phyloP scores from a whole-genome alignment of 305 asterid species.

The Monarda citriodora region DNA sequence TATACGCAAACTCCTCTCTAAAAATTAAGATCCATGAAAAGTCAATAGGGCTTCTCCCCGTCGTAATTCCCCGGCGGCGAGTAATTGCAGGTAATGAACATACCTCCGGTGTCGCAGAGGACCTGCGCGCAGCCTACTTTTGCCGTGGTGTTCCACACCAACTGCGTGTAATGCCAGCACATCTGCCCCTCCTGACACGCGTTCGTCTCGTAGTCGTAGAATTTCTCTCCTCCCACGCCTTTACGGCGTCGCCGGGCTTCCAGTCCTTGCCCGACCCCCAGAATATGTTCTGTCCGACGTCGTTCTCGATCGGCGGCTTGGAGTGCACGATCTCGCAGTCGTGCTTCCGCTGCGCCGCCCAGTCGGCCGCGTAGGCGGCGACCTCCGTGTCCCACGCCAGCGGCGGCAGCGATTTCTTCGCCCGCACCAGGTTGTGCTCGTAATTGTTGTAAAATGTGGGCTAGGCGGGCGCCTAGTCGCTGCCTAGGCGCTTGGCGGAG shows the following conservation, averaged over 20 bases:
- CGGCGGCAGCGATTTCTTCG: constrained; percentile 58
- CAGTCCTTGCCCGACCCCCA: constrained; percentile 82
- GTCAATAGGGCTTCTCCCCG: constrained; percentile 61
- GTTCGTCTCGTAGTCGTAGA: constrained; percentile 46
- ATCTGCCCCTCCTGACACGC: constrained; percentile 50
- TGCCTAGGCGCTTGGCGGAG: too few species aligned
- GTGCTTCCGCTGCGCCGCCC: constrained; percentile 57
- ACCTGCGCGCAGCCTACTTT: constrained; percentile 69
- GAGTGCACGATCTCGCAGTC: constrained; percentile 50
- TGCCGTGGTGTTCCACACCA: constrained; percentile 64
- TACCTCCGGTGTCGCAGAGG: constrained; percentile 68
- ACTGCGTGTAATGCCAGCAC: constrained; percentile 89
- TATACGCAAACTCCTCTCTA: too few species aligned
- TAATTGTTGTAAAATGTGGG: too few species aligned
- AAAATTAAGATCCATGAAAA: too few species aligned
- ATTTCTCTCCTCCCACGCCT: constrained; percentile 71
- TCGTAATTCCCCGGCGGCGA: constrained; percentile 73
- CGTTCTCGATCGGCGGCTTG: background rate
- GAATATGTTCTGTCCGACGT: constrained; percentile 65
- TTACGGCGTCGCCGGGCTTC: constrained; percentile 72
- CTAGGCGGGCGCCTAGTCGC: too few species aligned
- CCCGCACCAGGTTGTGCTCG: constrained; percentile 72
- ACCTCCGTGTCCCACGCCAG: constrained; percentile 60
- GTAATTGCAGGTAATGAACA: constrained; percentile 83
- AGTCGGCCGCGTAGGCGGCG: constrained; percentile 61